Evolutionary conservation across 208 protist genomes (phyloP), one percentile per base, ranked within the genome.

Genomic region (Leishmania amazonensis): DNA sequence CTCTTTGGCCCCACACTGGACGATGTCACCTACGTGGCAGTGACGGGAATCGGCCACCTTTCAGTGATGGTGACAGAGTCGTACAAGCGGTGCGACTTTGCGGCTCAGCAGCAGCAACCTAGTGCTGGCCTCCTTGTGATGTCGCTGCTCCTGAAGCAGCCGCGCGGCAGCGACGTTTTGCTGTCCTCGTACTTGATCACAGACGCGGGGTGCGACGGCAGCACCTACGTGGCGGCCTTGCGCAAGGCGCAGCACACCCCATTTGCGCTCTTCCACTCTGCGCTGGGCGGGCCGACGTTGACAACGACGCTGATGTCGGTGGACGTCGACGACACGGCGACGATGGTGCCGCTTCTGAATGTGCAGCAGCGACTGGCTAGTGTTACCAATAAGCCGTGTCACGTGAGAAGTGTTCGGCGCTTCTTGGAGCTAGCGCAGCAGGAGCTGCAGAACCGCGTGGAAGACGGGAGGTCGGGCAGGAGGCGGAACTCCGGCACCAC

Each of bases 161-260:
- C 81, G 38, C 85, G 81, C 58, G 81, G 88, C 54, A 74, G 82
- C 75, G 89, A 94, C 73, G 83, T 94, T 13, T 75, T 93, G 19
- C 76, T 94, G 31, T 96, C 92, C 13, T 96, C 92, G 7, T 84
- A 92, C 71, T 75, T 94, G 17, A 83, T 96, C 40, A 90, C 84
- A 5, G 84, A 93, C 65, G 87, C 80, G 35, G 86, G 83, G 28
- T 67, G 45, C 62, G 79, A 87, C 54, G 74, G 74, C 3, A 47
- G 78, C 49, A 67, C 80, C 45, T 90, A 93, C 78, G 81, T 82
- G 65, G 79, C 78, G 17, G 78, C 93, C 53, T 65, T 94, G 35
- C 83, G 80, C 62, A 86, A 88, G 73, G 75, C 70, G 51, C 83
- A 86, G 53, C 6, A 73, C 75, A 65, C 83, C 17, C 86, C 88